Evolutionary conservation across 1,284 basidiomycete species (phyloP).

Genomic region (Leccinum fallax): DNA sequence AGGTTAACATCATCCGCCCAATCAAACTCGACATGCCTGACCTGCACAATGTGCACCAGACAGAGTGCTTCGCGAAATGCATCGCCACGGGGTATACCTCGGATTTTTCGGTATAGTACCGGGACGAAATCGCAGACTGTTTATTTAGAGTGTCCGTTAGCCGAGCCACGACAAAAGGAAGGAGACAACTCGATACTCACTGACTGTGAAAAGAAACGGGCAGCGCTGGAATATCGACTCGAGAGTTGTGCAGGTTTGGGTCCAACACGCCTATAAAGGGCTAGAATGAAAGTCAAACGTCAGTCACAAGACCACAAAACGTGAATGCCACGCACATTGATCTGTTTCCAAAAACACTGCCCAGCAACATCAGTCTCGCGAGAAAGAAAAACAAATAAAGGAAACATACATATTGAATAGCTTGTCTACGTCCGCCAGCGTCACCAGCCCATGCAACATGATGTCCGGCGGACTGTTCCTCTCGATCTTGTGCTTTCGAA

Average conservation of each 20-base stretch:
- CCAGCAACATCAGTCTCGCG: conserved; percentile 10
- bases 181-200: conserved; percentile 45
- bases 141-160: neutral
- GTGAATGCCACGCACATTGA: conserved; percentile 57
- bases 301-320: neutral
- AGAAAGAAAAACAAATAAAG: neutral
- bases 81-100: conserved; percentile 21
- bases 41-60: too few relatives aligned
- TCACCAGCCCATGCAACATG: conserved; percentile 79
- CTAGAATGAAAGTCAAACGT: conserved; percentile 37
- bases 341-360: conserved; percentile 65
- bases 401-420: conserved; percentile 77
- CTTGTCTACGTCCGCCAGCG: conserved; percentile 78
- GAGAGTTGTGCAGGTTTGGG: conserved; percentile 74
- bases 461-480: conserved; percentile 83
- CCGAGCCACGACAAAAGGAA: neutral
- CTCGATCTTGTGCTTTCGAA: conserved; percentile 75
- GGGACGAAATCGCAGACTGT: conserved; percentile 76
- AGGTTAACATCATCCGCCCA: too few relatives aligned
- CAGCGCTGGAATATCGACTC: conserved; percentile 72
- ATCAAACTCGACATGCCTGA: too few relatives aligned
- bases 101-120: conserved; percentile 74
- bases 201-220: conserved; percentile 81
- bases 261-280: conserved; percentile 76
- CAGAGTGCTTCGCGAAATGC: too few relatives aligned